Evolutionary conservation across 805 yeast species (phyloP), one percentile per base, ranked within the genome.

Genomic region (Saturnispora hagleri): DNA sequence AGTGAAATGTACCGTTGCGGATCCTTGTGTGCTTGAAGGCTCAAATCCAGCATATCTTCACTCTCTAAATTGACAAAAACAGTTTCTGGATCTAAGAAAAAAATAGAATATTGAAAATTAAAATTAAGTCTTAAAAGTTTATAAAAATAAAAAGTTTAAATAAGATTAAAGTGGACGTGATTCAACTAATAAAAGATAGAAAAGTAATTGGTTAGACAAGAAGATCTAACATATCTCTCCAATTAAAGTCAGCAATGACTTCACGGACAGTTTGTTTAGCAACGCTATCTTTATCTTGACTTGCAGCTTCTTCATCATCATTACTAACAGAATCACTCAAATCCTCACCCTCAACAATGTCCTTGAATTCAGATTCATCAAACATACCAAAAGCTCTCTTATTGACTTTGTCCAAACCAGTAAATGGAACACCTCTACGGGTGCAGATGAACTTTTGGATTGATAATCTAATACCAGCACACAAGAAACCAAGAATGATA

Each of bases 1-100:
- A 93, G 62, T 0, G 97, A 96, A 12, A 86, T 66, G 60, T 83
- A 86, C 60, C 73, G 71, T 49, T 64, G 62, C 46, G 27, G 27
- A 10, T 33, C 13, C 10, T 43, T 35, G 7, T 28, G 33, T 26
- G 51, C 36, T 26, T 24, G 33, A n/a, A 49, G 34, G 2, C 47
- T 24, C 12, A 49, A n/a, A 35, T 49, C 51, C 9, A 38, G 20
- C 42, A 38, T 38, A 8, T 10, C 34, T 31, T 10, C n/a, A n/a
- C 10, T 15, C n/a, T 7, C 8, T 35, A 38, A 18, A 5, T 18
- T 18, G 18, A 35, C n/a, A 38, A 20, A 8, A 17, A 17, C 13
- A 20, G 26, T 18, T 20, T 13, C 15, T 31, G 34, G n/a, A 18
- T 18, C 9, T n/a, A n/a, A 35, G 20, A 7, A 38, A 38, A 38